These are phyloP conservation scores for Xylaria sp. DNA, from an alignment of 2,329 filamentous ascomycete species.

Conservation along the genomic window DNA sequence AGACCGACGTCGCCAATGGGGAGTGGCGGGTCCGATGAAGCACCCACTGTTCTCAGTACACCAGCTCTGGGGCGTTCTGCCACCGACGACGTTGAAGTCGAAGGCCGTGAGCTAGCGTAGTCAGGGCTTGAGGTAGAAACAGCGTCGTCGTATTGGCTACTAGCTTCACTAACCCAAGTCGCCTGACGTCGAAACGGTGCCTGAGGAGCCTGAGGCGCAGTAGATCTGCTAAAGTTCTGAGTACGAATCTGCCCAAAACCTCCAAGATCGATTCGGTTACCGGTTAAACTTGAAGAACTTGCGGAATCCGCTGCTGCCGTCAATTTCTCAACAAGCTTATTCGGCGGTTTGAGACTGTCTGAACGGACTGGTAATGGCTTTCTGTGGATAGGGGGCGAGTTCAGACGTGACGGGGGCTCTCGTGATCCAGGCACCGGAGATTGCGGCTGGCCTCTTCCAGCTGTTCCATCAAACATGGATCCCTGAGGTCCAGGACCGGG, in stretches of 20 bases:
- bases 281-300: slow-evolving; percentile 37
- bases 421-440: slow-evolving; percentile 21
- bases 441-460: slow-evolving; percentile 22
- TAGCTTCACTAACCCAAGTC: slow-evolving; percentile 34
- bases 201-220: slow-evolving; percentile 7
- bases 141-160: slow-evolving; percentile 54
- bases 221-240: slow-evolving; percentile 29
- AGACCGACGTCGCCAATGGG: slow-evolving; percentile 33
- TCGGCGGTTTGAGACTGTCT: slow-evolving; percentile 35
- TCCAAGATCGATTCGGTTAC: slow-evolving; percentile 42
- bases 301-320: slow-evolving; percentile 35
- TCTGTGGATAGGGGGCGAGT: slow-evolving; percentile 42
- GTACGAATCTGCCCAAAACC: slow-evolving; percentile 44
- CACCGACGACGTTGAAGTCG: slow-evolving; percentile 45
- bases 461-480: slow-evolving; percentile 23
- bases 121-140: slow-evolving; percentile 65
- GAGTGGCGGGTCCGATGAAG: slow-evolving; percentile 29
- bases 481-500: slow-evolving; percentile 26
- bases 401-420: slow-evolving; percentile 27
- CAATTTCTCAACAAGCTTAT: slow-evolving; percentile 35
- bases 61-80: slow-evolving; percentile 69
- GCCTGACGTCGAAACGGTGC: slow-evolving; percentile 31
- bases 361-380: slow-evolving; percentile 47
- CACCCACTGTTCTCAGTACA: slow-evolving; percentile 71
- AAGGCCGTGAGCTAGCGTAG: slow-evolving; percentile 66